Evolutionary conservation across 1,284 basidiomycete genomes (phyloP).

Genomic region (Cutaneotrichosporon sp.): DNA sequence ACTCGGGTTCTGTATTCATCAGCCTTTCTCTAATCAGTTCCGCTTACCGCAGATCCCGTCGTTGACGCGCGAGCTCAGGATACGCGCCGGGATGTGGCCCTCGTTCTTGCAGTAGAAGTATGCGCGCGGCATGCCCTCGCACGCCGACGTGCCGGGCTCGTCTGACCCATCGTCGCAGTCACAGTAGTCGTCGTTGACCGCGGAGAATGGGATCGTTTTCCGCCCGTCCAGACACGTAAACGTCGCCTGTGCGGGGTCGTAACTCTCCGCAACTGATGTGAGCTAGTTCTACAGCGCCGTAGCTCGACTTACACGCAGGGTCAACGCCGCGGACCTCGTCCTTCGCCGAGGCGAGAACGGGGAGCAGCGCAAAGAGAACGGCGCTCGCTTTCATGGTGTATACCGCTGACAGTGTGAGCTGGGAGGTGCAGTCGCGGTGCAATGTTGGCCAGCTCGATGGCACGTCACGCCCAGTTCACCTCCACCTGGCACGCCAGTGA

Average conservation of each 20-base stretch:
- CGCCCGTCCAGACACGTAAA: slow-evolving; percentile 44
- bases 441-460: too few relatives aligned
- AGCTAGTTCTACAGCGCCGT: not conserved
- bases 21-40: not conserved
- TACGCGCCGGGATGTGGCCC: slow-evolving; percentile 75
- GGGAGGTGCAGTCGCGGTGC: too few relatives aligned
- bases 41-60: slow-evolving; percentile 86
- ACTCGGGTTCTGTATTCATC: slow-evolving; percentile 73
- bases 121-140: slow-evolving; percentile 54
- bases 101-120: slow-evolving; percentile 83
- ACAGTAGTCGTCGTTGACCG: slow-evolving; percentile 91
- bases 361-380: slow-evolving; percentile 12
- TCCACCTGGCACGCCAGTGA: too few relatives aligned
- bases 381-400: slow-evolving; percentile 4
- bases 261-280: slow-evolving; percentile 16
- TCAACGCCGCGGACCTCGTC: slow-evolving; percentile 13
- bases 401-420: too few relatives aligned
- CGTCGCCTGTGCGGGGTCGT: slow-evolving; percentile 4
- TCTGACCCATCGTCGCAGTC: slow-evolving; percentile 91
- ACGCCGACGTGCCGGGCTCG: slow-evolving; percentile 89
- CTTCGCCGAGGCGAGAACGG: slow-evolving; percentile 6
- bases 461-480: too few relatives aligned
- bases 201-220: slow-evolving; percentile 55
- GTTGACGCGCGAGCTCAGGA: slow-evolving; percentile 78
- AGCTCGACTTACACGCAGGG: slow-evolving; percentile 11